These are phyloP conservation scores for Pichia rugopelliculosa DNA, from an alignment of 805 yeast species.

Conservation along the genomic window DNA sequence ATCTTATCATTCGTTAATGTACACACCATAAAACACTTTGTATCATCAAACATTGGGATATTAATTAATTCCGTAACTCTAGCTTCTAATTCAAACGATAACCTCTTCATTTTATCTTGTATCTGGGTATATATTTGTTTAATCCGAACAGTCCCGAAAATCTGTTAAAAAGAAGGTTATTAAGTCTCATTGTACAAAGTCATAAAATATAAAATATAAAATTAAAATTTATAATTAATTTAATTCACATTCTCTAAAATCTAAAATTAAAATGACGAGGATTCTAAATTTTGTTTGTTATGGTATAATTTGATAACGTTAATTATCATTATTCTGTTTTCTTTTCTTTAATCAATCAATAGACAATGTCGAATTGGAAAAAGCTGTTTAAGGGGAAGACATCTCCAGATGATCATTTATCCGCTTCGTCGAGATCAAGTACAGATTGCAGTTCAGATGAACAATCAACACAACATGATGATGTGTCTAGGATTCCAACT, in stretches of 20 bases:
- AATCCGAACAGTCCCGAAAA: background rate
- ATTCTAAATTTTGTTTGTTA: background rate
- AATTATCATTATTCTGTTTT: too few relatives aligned
- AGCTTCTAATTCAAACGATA: slow-evolving; percentile 49
- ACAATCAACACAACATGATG: background rate
- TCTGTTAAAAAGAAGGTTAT: too few relatives aligned
- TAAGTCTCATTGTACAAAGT: too few relatives aligned
- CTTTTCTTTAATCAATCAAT: background rate
- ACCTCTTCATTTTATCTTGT: slow-evolving; percentile 1
- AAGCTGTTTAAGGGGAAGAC: slow-evolving; percentile 22
- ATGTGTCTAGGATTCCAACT: slow-evolving; percentile 17
- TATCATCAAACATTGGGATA: slow-evolving; percentile 72
- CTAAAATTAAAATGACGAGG: too few relatives aligned
- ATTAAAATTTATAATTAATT: too few relatives aligned
- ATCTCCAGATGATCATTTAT: slow-evolving; percentile 13
- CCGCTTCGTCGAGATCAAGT: background rate
- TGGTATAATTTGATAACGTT: background rate
- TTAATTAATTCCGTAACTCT: slow-evolving; percentile 67
- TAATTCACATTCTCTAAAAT: too few relatives aligned
- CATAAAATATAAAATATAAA: too few relatives aligned
- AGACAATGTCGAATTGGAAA: slow-evolving; percentile 27
- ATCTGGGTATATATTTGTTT: background rate
- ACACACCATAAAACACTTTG: slow-evolving; percentile 46
- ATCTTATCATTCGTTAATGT: slow-evolving; percentile 16
- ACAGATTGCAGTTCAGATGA: slow-evolving; percentile 2